Base-by-base conservation (phyloP, 306 rosid genomes). In the Trifolium repens region DNA sequence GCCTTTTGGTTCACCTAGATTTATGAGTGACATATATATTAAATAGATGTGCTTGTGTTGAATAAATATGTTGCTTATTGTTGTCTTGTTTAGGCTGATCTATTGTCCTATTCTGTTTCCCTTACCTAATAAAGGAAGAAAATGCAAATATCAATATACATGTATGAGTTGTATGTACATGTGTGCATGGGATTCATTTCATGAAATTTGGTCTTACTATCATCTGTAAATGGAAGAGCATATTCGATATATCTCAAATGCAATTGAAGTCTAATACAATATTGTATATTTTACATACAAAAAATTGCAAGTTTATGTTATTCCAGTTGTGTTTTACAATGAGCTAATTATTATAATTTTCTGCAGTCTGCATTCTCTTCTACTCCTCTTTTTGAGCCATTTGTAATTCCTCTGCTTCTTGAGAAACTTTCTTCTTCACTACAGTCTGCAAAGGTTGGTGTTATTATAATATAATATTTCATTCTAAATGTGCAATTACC, bases 401-500 rank as follows among this genome's bases (percentile, higher is more conserved):
- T 78, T 84, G 90, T 86, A 60, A 80, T 94, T 81, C 97, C 98
- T 26, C 84, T 94, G 83, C 91, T 94, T 84, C 93, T 94, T 77
- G 93, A 94, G 71, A 94, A 94, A 80, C 90, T 91, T 79, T 89
- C 98, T 75, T 94, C 98, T 65, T 84, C 93, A 30, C 84, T 94
- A 34, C 81, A 71, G 30, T 85, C 84, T 59, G 91, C 98, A 30
- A 92, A 94, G 98, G 98, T 94, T 86, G 88, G 84, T 81, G 7
- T 72, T 55, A 9, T 49, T 76, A 46, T 58, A 63, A 54, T 83
- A 68, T 63, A 35, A 39, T 55, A 60, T 73, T 66, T 74, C 37
- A 26, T 66, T 54, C 50, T 54, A 39, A 46, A 55, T 72, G 15
- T 39, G 55, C 58, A 80, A 60, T 70, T 61, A 27, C 74, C 17